phyloP scores from a whole-genome alignment of 148 eudicot species.

The Arctostaphylos glauca region DNA sequence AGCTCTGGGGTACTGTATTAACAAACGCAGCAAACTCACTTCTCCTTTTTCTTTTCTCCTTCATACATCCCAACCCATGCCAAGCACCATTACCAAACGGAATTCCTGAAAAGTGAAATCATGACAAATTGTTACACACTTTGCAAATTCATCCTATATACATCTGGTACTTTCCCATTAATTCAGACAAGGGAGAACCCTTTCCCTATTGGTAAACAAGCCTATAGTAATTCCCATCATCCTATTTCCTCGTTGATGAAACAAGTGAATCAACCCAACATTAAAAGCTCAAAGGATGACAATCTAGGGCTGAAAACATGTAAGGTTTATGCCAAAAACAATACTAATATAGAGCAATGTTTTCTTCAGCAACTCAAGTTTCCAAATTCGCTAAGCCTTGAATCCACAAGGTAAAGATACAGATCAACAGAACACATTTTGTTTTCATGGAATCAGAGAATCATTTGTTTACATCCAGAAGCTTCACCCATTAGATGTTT shows the following conservation, averaged over 20 bases:
- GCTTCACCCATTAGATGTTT: background rate
- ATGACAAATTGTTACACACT: background rate
- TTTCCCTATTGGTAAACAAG: background rate
- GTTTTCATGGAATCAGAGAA: background rate
- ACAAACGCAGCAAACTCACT: background rate
- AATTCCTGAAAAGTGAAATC: background rate
- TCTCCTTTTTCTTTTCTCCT: background rate
- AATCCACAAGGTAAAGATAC: background rate
- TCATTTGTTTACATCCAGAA: background rate
- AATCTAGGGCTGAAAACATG: background rate
- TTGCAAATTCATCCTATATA: background rate
- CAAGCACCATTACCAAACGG: too few species aligned
- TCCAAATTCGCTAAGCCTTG: background rate
- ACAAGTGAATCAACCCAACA: background rate
- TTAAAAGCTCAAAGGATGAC: background rate
- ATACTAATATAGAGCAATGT: background rate
- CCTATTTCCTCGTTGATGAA: background rate
- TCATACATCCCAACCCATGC: background rate
- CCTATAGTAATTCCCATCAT: background rate
- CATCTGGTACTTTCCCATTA: background rate
- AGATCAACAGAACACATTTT: background rate
- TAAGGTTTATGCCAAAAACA: background rate
- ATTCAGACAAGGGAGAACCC: background rate
- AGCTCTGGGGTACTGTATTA: background rate
- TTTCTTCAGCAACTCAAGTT: background rate